Evolutionary conservation across 164 flowering plant species (phyloP), one percentile per base, ranked within the genome.

Genomic region (Nymphaea thermarum): DNA sequence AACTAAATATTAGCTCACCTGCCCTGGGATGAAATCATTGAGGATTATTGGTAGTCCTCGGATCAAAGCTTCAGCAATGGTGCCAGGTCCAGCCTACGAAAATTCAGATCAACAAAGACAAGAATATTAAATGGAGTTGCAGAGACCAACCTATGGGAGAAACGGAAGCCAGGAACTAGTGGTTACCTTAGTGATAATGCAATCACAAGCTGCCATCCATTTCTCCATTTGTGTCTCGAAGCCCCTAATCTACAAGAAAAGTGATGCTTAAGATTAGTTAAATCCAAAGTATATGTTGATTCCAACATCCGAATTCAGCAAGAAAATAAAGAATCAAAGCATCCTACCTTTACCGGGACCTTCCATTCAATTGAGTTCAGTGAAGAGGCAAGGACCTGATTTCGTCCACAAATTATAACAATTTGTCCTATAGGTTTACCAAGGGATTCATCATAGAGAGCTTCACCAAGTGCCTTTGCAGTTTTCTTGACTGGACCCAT

Each of bases 181-280:
- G 67, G 82, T 3, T 82, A 91, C 96, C 73, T 91, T 91, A 45
- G 97, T 91, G 8, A 91, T 91, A 60, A 91, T 87, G 82, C 97
- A 91, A 79, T 91, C 95, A 71, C 97, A 91, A 76, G 95, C 90
- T 65, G 95, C 95, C 97, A 91, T 91, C 95, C 95, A 91, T 75
- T 91, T 91, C 86, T 82, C 85, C 97, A 91, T 91, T 71, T 87
- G 93, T 4, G 80, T 89, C 80, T 89, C 89, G 68, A 91, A 91
- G n/a, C 93, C 95, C 77, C 87, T 82, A 43, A 91, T 74, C 96
- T 90, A 44, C 43, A 60, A 71, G 57, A 51, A 51, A 51, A 15
- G 15, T 10, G 0, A 51, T 25, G 36, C 36, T 25, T 25, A 25
- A 25, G 36, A 25, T 25, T 25, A 25, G 36, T 25, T 25, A 25